phyloP scores from a whole-genome alignment of 179 eudicot species.

The Beta lomatogona region DNA sequence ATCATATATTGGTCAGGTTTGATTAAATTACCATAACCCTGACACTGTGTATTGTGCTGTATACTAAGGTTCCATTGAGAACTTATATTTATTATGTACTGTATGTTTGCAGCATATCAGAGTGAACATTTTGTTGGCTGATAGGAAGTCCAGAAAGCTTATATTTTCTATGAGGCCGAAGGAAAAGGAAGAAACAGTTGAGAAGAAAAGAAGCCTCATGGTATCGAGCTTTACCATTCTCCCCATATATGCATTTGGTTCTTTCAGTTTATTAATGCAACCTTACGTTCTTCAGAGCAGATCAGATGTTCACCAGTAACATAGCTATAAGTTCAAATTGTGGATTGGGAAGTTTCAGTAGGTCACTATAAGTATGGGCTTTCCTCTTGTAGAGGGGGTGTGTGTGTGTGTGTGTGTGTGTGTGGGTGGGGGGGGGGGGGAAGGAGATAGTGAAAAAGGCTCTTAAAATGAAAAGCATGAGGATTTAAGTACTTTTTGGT shows the following conservation, averaged over 20 bases:
- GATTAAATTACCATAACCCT: constrained; percentile 20
- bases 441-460: neutral
- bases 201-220: constrained; percentile 83
- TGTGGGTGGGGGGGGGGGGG: too few relatives aligned
- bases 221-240: constrained; percentile 41
- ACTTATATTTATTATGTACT: constrained; percentile 13
- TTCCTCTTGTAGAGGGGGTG: too few relatives aligned
- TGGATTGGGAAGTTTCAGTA: neutral
- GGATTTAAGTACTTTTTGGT: too few relatives aligned
- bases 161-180: constrained; percentile 74
- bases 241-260: neutral
- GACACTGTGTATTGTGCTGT: neutral
- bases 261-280: neutral
- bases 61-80: neutral
- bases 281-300: neutral
- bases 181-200: constrained; percentile 69
- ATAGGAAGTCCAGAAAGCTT: constrained; percentile 73
- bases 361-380: neutral
- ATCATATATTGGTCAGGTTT: constrained; percentile 93
- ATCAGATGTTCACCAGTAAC: neutral
- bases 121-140: constrained; percentile 68
- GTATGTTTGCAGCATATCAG: constrained; percentile 60
- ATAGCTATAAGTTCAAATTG: neutral
- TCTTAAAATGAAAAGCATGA: too few relatives aligned
- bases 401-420: too few relatives aligned